Conservation (phyloP, 345 rosid genomes). For the Arabidopsis suecica region DNA sequence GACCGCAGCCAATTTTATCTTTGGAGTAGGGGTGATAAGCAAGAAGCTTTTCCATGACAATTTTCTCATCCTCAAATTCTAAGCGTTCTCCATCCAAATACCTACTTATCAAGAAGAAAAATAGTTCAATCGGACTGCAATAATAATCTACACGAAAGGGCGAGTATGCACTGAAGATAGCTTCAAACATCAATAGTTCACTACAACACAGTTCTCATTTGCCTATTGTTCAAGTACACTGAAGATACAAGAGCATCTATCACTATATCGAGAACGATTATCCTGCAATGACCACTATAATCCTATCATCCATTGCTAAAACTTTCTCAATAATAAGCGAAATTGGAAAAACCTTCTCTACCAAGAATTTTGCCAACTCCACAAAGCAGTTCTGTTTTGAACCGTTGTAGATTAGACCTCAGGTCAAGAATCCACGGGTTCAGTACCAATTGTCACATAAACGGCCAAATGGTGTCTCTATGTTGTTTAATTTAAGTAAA, state of each 20-base stretch:
- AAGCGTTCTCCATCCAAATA: constrained; percentile 75
- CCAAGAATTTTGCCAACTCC: not conserved
- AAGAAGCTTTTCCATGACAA: constrained; percentile 72
- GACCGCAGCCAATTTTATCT: constrained; percentile 87
- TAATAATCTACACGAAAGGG: not conserved
- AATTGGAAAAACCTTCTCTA: not conserved
- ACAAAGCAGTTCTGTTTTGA: not conserved
- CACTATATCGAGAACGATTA: not conserved
- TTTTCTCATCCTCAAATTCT: constrained; percentile 65
- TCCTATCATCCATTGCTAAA: not conserved
- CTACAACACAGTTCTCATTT: not conserved
- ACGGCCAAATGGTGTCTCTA: not conserved
- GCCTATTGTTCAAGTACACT: constrained; percentile 1
- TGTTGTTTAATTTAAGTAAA: not conserved
- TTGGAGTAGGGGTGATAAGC: constrained; percentile 70
- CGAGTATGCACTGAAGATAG: constrained; percentile 1
- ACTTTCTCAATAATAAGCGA: not conserved
- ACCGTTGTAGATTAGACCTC: constrained; percentile 1
- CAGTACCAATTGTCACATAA: not conserved
- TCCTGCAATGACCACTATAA: constrained; percentile 1
- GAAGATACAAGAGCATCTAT: constrained; percentile 7
- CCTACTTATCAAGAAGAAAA: constrained; percentile 48
- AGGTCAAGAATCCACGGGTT: not conserved
- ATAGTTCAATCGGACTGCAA: not conserved
- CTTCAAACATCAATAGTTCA: constrained; percentile 8